A percentile compares a stretch with the other conserved stretches of the same genome.
These are phyloP conservation scores for Nemania sp. DNA, from an alignment of 2,329 filamentous ascomycete genomes.

Conservation along the genomic window DNA sequence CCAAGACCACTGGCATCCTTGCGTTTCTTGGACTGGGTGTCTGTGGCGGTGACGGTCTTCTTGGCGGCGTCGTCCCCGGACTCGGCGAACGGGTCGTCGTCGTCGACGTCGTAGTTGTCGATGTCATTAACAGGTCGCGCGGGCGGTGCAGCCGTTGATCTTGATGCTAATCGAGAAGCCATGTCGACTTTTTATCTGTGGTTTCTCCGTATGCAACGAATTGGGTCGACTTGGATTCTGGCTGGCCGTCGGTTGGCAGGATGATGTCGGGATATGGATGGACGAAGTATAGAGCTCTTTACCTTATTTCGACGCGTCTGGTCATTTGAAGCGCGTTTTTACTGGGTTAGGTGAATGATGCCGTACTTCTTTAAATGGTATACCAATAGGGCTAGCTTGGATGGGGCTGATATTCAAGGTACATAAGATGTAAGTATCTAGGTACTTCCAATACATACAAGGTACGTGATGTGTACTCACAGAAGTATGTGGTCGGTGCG, in stretches of 20 bases:
- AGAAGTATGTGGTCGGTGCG: neutral
- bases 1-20: slow-evolving; percentile 64
- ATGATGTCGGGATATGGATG: no score
- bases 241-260: no score
- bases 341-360: no score
- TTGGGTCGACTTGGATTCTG: neutral
- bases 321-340: slow-evolving; percentile 9
- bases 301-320: slow-evolving; percentile 15
- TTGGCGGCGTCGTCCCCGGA: slow-evolving; percentile 47
- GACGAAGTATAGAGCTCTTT: no score
- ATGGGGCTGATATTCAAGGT: no score
- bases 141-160: slow-evolving; percentile 21
- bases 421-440: no score
- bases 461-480: no score
- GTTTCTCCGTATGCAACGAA: neutral
- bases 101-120: slow-evolving; percentile 74
- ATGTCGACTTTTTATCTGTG: slow-evolving; percentile 27
- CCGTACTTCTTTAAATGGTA: no score
- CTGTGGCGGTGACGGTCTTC: slow-evolving; percentile 27
- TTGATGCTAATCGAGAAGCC: slow-evolving; percentile 35
- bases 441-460: no score
- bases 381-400: no score
- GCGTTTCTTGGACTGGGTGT: slow-evolving; percentile 49
- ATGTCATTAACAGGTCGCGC: slow-evolving; percentile 66
- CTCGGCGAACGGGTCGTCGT: slow-evolving; percentile 50